Evolutionary conservation across 495 filamentous ascomycete species (phyloP).

Genomic region (Hypoxylon rickii): DNA sequence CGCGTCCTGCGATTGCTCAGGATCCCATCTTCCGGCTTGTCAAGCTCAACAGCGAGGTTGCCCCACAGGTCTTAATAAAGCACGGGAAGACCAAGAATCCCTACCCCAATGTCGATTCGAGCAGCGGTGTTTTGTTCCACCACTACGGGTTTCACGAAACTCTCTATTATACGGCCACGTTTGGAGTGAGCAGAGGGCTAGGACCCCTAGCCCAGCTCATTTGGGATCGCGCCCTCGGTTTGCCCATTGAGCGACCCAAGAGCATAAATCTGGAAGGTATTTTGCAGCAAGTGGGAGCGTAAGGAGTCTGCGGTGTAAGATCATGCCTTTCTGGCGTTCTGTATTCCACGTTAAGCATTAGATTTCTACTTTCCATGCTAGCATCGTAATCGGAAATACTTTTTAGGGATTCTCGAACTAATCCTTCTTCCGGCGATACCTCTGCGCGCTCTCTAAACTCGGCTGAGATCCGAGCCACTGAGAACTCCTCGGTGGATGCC

Average conservation of each 20-base stretch:
- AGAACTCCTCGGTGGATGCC: not conserved
- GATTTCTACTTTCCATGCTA: constrained; percentile 15
- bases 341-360: constrained; percentile 7
- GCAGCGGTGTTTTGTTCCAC: constrained; percentile 91
- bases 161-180: constrained; percentile 96
- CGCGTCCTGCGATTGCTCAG: constrained; percentile 78
- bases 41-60: constrained; percentile 75
- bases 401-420: no score
- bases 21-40: constrained; percentile 95
- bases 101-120: constrained; percentile 92
- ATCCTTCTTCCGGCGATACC: no score
- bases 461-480: not conserved
- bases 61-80: constrained; percentile 83
- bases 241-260: constrained; percentile 98
- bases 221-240: constrained; percentile 91
- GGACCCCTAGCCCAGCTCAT: constrained; percentile 92
- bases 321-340: constrained; percentile 14
- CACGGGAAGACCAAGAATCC: constrained; percentile 99
- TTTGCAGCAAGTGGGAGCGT: constrained; percentile 60
- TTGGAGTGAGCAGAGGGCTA: constrained; percentile 89
- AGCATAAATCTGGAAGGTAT: constrained; percentile 89
- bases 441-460: no score
- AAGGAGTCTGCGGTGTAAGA: constrained; percentile 10
- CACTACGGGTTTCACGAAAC: constrained; percentile 97
- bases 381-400: constrained; percentile 4